These are phyloP conservation scores for Peltaster fructicola DNA, from an alignment of 2,329 filamentous ascomycete species.

Conservation along the genomic window DNA sequence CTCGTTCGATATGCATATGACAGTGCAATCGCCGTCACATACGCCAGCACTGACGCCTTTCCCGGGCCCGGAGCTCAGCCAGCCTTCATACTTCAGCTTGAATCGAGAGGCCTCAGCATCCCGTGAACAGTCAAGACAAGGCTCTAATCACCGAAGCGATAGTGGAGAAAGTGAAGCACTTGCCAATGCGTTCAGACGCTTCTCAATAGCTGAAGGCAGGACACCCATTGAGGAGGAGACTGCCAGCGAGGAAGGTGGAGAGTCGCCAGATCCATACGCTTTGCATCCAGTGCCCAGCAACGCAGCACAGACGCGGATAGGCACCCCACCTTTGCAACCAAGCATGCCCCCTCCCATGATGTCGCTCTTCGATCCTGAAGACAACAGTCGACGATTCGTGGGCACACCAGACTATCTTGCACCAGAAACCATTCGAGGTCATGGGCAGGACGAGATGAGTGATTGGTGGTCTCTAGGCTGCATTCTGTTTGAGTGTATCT, in stretches of 20 bases:
- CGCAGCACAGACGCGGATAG: slow-evolving; percentile 20
- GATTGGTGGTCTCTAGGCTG: slow-evolving; percentile 99
- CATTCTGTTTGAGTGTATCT: slow-evolving; percentile 92
- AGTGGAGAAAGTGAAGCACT: slow-evolving; percentile 66
- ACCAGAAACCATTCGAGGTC: slow-evolving; percentile 87
- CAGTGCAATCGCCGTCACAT: slow-evolving; percentile 56
- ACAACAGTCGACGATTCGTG: slow-evolving; percentile 82
- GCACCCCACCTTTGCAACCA: slow-evolving; percentile 42
- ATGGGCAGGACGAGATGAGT: slow-evolving; percentile 91
- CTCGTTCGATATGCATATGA: slow-evolving; percentile 71
- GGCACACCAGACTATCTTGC: slow-evolving; percentile 94
- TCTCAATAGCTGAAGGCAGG: slow-evolving; percentile 37
- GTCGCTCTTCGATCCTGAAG: slow-evolving; percentile 89
- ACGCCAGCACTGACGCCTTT: slow-evolving; percentile 78
- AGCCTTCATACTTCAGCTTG: slow-evolving; percentile 87
- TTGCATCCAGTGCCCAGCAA: slow-evolving; percentile 44
- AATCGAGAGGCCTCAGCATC: slow-evolving; percentile 34
- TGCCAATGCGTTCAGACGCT: slow-evolving; percentile 67
- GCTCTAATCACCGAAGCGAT: slow-evolving; percentile 50
- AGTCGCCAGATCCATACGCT: slow-evolving; percentile 57
- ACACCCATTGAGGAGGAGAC: slow-evolving; percentile 58
- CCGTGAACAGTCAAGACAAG: slow-evolving; percentile 35
- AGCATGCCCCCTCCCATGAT: slow-evolving; percentile 81
- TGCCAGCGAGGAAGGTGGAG: slow-evolving; percentile 48
- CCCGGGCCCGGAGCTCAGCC: slow-evolving; percentile 43